Evolutionary conservation across 495 filamentous ascomycete species (phyloP).

Genomic region (Aspergillus campestris): DNA sequence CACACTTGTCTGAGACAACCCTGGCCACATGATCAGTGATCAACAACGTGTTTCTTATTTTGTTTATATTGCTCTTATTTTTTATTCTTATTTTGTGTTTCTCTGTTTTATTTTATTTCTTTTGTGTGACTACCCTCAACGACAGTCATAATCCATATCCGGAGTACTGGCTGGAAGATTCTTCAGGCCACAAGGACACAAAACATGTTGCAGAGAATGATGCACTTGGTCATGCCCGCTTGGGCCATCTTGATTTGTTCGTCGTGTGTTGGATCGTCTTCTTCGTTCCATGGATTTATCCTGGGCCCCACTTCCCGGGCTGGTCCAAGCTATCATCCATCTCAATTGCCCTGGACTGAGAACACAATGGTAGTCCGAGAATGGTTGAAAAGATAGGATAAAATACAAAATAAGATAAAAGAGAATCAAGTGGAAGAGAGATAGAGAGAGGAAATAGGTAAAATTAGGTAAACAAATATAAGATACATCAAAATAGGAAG

Average conservation of each 20-base stretch:
- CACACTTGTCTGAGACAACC: too few relatives aligned
- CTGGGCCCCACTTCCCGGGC: conserved; percentile 16
- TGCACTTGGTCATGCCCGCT: conserved; percentile 8
- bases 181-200: conserved; percentile 10
- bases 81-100: too few relatives aligned
- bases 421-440: too few relatives aligned
- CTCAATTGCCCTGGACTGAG: neutral
- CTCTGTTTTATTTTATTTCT: too few relatives aligned
- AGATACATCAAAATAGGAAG: too few relatives aligned
- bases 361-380: too few relatives aligned
- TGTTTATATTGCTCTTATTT: too few relatives aligned
- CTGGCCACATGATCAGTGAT: too few relatives aligned
- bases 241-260: conserved; percentile 3
- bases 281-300: neutral
- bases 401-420: too few relatives aligned
- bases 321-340: conserved; percentile 9
- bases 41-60: too few relatives aligned
- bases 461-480: too few relatives aligned
- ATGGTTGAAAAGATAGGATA: neutral
- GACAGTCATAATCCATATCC: neutral
- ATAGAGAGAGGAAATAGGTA: too few relatives aligned
- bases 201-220: conserved; percentile 7
- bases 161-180: conserved; percentile 6
- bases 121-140: neutral
- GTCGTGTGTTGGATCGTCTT: conserved; percentile 5